Percentiles rank a stretch among this genome's conserved stretches.
Conservation (phyloP, 2,329 filamentous ascomycete genomes). For the Xylariaceae sp. region DNA sequence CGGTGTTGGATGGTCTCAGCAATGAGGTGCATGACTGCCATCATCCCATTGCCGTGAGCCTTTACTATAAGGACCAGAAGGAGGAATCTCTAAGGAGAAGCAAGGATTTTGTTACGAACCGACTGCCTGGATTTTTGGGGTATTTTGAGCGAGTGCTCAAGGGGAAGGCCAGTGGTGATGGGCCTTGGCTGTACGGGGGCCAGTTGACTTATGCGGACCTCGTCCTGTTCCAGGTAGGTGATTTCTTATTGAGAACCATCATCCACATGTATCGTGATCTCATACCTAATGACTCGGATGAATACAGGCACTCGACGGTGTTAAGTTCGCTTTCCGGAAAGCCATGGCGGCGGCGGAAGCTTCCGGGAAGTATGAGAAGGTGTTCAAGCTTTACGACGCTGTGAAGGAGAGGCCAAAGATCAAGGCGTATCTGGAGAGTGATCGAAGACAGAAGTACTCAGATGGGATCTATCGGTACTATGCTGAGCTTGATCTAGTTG, state of each 20-base stretch:
- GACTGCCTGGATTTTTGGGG: constrained; percentile 66
- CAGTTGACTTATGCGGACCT: constrained; percentile 67
- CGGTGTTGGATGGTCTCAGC: constrained; percentile 63
- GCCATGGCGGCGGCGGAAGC: constrained; percentile 52
- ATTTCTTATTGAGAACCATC: not conserved
- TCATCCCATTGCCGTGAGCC: constrained; percentile 56
- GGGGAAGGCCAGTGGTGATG: constrained; percentile 50
- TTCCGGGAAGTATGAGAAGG: constrained; percentile 50
- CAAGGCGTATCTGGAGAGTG: constrained; percentile 63
- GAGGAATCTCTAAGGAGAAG: constrained; percentile 55
- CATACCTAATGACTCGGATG: not conserved
- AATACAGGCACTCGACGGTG: constrained; percentile 48
- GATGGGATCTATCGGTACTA: constrained; percentile 68
- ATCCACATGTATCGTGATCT: not conserved
- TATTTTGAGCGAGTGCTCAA: constrained; percentile 65
- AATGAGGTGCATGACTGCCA: constrained; percentile 72
- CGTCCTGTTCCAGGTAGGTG: constrained; percentile 62
- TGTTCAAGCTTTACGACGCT: constrained; percentile 60
- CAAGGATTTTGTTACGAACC: constrained; percentile 51
- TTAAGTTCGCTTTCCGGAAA: constrained; percentile 65
- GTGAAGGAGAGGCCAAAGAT: constrained; percentile 60
- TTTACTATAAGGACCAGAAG: constrained; percentile 74
- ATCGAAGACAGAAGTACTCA: constrained; percentile 55
- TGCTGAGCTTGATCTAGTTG: constrained; percentile 56
- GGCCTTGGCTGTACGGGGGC: constrained; percentile 61